A percentile compares a stretch with the other conserved stretches of the same genome.
Evolutionary conservation across 2,329 filamentous ascomycete species (phyloP).

Genomic region (Hymenoscyphus albidus): DNA sequence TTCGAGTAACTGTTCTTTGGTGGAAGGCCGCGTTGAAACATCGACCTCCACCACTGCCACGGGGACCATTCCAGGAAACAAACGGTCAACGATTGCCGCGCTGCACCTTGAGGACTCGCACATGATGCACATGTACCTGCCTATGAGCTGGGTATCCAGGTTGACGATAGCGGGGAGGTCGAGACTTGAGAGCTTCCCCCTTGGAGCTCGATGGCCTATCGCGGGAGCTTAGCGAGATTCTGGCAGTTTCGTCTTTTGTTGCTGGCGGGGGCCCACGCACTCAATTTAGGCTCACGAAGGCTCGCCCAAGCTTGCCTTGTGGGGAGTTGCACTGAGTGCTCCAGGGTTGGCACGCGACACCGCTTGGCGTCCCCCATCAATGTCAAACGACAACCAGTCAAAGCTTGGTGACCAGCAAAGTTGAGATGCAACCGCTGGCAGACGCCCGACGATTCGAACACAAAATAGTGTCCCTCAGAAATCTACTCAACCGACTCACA

Average conservation of each 20-base stretch:
- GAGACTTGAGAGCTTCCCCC: constrained; percentile 5
- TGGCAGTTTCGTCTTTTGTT: constrained; percentile 20
- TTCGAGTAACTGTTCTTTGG: constrained; percentile 9
- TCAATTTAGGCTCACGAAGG: not conserved
- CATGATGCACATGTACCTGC: not conserved
- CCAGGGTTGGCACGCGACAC: constrained; percentile 12
- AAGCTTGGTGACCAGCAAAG: constrained; percentile 18
- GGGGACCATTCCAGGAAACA: not conserved
- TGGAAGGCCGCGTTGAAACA: constrained; percentile 21
- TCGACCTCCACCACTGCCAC: constrained; percentile 12
- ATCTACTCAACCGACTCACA: not conserved
- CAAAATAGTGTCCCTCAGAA: not conserved
- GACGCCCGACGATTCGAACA: not conserved
- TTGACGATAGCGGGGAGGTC: constrained; percentile 14
- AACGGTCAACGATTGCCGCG: not conserved
- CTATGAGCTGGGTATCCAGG: not conserved
- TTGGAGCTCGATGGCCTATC: constrained; percentile 27
- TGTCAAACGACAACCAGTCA: constrained; percentile 26
- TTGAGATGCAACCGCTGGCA: constrained; percentile 27
- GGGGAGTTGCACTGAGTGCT: constrained; percentile 7
- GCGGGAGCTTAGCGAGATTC: constrained; percentile 18
- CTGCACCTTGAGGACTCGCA: constrained; percentile 7
- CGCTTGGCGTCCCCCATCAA: constrained; percentile 6
- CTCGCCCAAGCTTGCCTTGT: not conserved
- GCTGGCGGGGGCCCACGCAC: no score